Base-by-base conservation (phyloP, 2,329 filamentous ascomycete species). In the Ceratocystis lukuohia region DNA sequence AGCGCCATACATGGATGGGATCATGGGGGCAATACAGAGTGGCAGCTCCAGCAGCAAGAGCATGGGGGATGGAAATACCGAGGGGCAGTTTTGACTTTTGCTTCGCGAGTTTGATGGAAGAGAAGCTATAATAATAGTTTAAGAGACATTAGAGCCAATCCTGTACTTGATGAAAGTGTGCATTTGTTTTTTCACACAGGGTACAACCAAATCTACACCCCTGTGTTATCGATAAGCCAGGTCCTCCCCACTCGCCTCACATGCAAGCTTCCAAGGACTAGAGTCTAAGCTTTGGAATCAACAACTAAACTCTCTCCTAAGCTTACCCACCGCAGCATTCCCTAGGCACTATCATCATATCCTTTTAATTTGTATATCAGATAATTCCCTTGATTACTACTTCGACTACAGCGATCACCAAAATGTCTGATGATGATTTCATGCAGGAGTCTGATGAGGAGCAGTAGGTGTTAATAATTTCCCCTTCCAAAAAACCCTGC, bases 51-150 rank as follows among this genome's bases (percentile, higher is more conserved):
- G 89, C 65, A 95, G 84, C 74, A 92, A 86, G 83, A 94, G 90
- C 75, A 96, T 96, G 93, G 93, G 93, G 0, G 89, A 93, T 61
- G 93, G 93, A 0, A 96, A 94, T 74, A 97, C 93, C 0, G 93
- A 97, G 76, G 81, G 82, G 0, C 84, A 87, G 72, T 87, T 87
- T 65, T 67, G 77, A 68, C 77, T 28, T 8, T 10, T 6, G 5
- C 17, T 22, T 48, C 6, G 46, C 10, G 20, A 25, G 48, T 1
- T 28, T 12, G 22, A 15, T 41, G 37, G 2, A 48, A 28, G 48
- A 15, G 20, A 53, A 22, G 20, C 20, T 15, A 41, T 41, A 4
- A 41, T 15, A 15, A 15, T 15, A 41, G 37, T 15, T 12, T 12
- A 4, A 41, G 37, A 41, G 12, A 5, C 8, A 15, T 41, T 4